phyloP scores from a whole-genome alignment of 2,329 filamentous ascomycete species.

The Neofusicoccum sp. region DNA sequence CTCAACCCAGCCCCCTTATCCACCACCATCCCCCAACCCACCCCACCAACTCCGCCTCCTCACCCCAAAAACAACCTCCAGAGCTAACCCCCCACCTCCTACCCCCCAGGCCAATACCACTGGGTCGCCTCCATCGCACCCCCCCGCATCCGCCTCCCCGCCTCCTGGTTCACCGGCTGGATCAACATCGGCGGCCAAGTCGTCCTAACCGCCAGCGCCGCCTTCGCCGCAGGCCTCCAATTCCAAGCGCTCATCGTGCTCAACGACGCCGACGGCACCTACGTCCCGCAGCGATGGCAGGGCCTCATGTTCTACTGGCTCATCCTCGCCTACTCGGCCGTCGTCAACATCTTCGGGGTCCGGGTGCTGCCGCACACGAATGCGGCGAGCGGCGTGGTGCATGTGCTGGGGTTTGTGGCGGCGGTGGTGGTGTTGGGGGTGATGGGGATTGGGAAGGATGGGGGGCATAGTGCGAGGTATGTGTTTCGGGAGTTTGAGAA shows the following conservation, averaged over 20 bases:
- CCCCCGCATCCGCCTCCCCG: constrained; percentile 31
- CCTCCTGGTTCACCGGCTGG: constrained; percentile 43
- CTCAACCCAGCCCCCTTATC: too few relatives aligned
- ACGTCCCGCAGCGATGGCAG: constrained; percentile 44
- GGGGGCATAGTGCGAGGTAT: constrained; percentile 24
- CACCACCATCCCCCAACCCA: not conserved
- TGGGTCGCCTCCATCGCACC: constrained; percentile 45
- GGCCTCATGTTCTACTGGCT: constrained; percentile 51
- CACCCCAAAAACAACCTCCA: constrained; percentile 18
- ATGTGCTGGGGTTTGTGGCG: constrained; percentile 23
- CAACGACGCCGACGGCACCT: constrained; percentile 37
- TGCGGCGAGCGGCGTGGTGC: constrained; percentile 23
- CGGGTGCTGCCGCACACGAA: constrained; percentile 41
- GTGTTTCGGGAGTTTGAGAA: constrained; percentile 26
- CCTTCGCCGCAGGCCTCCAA: constrained; percentile 47
- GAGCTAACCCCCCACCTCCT: not conserved
- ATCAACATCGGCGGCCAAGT: constrained; percentile 49
- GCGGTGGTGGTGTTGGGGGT: constrained; percentile 25
- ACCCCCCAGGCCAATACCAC: constrained; percentile 41
- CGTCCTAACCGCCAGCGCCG: constrained; percentile 48
- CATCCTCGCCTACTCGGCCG: constrained; percentile 38
- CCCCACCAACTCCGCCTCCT: not conserved
- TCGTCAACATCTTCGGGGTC: constrained; percentile 45
- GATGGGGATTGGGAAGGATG: constrained; percentile 19
- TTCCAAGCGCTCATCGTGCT: constrained; percentile 45